Base-by-base conservation (phyloP, 345 rosid genomes). In the Bruguiera parviflora region DNA sequence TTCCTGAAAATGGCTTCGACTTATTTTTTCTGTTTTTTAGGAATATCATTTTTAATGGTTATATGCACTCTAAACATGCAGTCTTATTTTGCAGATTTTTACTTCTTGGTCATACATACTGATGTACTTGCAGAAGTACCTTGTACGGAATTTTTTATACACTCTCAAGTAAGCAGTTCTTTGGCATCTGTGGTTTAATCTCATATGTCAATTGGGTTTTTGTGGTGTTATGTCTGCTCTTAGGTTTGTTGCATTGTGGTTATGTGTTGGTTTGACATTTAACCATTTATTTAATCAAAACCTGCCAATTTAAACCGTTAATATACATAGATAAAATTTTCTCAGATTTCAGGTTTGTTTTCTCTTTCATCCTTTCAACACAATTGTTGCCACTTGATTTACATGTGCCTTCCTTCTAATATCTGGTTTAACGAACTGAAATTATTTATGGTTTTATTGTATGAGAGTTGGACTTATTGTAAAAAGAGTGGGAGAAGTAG, bases 81-180 rank as follows among this genome's bases (percentile, higher is more conserved):
- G 60, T 67, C 65, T 77, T 75, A 27, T 71, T 53, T 6, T 79
- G 84, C 88, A 95, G 97, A 83, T 92, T 66, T 88, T 95, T 71
- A 72, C 72, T 29, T 85, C 96, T 25, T 95, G 92, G 97, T 86
- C 87, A 49, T 79, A 72, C 60, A 85, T 89, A 65, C 69, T 92
- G 71, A 84, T 79, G 91, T 43, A 85, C 75, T 76, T 95, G 82
- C 90, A 80, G 78, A 87, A 85, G 75, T 87, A 87, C 83, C 88
- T 94, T 29, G 53, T 74, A 67, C 71, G 66, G 59, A 84, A 88
- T 73, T 73, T 88, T 28, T 69, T 72, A 58, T 28, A 67, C 65
- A 76, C 88, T 58, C 93, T 95, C 77, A 87, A 85, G 97, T 93
- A 68, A 83, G 88, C 75, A 19, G 32, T n/a, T 21, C 35, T 13